Evolutionary conservation across 495 filamentous ascomycete genomes (phyloP), one percentile per base, ranked within the genome.

Genomic region (Paragyromitra xinjiangensis): DNA sequence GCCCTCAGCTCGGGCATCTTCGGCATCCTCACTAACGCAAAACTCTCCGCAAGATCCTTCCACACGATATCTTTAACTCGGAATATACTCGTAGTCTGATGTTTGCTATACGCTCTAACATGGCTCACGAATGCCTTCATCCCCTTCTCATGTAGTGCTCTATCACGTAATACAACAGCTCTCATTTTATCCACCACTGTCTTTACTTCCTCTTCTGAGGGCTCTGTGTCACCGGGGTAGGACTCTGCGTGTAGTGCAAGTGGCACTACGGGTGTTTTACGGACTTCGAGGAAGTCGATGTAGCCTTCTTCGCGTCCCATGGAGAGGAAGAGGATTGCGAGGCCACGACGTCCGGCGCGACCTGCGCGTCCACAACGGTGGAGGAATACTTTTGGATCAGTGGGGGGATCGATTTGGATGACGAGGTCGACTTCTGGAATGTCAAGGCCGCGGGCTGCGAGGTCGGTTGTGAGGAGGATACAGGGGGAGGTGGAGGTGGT

Each of bases 361-460:
- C 94, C 95, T 1, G 96, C 94, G 69, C 95, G 93, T 3, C 95
- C 95, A 80, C 93, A 96, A 70, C 95, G 91, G 84, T 99, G 95
- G 67, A 99, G 90, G 83, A 98, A 98, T 48, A 91, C 93, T 83
- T 98, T 98, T 0, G 95, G 93, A 82, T 98, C 95, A 39, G 89
- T 91, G 0, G 95, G 95, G 0, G 94, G 91, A 81, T 99, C 95
- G 63, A 98, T 86, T 82, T 98, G 95, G 2, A 98, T 87, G 40
- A 98, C 95, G 6, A 98, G 88, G 83, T 99, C 96, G 44, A 98
- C 94, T 70, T 93, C 91, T 0, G 96, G 95, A 74, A 99, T 97
- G 81, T 99, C 95, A 16, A 99, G 89, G 40, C 94, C 94, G 62
- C 94, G 88, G 29, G 94, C 92, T 12, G 92, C 85, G 42, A 87